A percentile compares a stretch with the other conserved stretches of the same genome.
Evolutionary conservation across 2,329 filamentous ascomycete genomes (phyloP).

Genomic region (Truncatella angustata): DNA sequence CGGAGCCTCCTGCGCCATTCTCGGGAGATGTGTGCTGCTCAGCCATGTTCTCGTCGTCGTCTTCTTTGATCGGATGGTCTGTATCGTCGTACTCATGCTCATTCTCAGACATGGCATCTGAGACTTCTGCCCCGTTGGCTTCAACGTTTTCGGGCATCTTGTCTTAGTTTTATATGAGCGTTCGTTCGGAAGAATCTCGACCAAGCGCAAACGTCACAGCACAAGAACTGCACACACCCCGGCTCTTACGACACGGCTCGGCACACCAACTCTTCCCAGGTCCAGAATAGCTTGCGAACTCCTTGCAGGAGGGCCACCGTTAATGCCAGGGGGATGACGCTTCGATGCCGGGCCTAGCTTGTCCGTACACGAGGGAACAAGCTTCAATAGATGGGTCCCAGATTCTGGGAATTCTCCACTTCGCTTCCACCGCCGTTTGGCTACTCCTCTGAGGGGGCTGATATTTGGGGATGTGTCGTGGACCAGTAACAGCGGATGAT

Average conservation of each 20-base stretch:
- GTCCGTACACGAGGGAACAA: not conserved
- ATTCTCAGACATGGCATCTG: conserved; percentile 59
- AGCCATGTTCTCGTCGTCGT: conserved; percentile 52
- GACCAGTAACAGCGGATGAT: conserved; percentile 23
- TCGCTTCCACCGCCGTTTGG: conserved; percentile 21
- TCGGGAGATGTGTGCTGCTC: conserved; percentile 43
- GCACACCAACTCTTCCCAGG: conserved; percentile 29
- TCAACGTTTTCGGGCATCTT: conserved; percentile 56
- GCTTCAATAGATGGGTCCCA: not conserved
- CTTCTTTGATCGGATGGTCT: conserved; percentile 42
- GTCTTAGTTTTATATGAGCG: conserved; percentile 51
- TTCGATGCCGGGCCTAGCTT: not conserved
- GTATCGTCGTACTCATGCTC: conserved; percentile 53
- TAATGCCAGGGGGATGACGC: conserved; percentile 16
- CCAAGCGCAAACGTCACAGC: not conserved
- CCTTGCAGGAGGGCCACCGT: conserved; percentile 25
- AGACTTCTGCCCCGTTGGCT: conserved; percentile 52
- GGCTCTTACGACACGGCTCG: conserved; percentile 18
- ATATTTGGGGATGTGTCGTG: conserved; percentile 22
- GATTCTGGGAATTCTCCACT: not conserved
- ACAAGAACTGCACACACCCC: conserved; percentile 14
- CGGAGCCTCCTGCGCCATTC: conserved; percentile 41
- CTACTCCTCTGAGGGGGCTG: conserved; percentile 19
- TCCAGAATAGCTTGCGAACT: conserved; percentile 24
- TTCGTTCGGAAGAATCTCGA: conserved; percentile 5